phyloP scores from a whole-genome alignment of 148 eudicot genomes.

The Vaccinium corymbosum region DNA sequence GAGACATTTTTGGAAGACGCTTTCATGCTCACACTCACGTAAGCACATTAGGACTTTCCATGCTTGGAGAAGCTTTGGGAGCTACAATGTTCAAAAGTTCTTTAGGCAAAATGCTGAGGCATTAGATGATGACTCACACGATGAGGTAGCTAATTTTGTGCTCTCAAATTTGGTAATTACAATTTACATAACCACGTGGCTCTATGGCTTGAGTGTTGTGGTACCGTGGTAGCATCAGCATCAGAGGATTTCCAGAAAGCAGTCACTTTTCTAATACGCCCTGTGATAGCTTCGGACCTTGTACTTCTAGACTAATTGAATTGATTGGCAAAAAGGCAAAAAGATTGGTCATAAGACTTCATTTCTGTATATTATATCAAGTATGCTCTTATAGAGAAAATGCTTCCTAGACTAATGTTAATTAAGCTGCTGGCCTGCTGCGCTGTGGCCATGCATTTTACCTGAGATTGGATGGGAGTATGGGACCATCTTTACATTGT shows the following conservation, averaged over 20 bases:
- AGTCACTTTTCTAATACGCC: neutral
- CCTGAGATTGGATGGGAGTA: neutral
- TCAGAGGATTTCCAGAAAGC: neutral
- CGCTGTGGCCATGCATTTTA: neutral
- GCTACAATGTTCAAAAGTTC: neutral
- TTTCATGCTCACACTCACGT: neutral
- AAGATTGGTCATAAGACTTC: neutral
- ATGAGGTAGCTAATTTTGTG: neutral
- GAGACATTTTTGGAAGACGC: neutral
- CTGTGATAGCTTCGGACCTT: neutral
- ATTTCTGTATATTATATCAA: no score
- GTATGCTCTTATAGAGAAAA: neutral
- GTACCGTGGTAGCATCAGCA: neutral
- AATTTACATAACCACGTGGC: neutral
- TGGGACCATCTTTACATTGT: neutral
- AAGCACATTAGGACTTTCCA: neutral
- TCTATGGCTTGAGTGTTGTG: neutral
- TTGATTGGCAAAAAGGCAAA: neutral
- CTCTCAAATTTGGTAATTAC: neutral
- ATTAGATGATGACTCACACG: neutral
- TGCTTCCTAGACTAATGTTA: neutral
- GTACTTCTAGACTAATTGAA: neutral
- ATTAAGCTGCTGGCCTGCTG: neutral
- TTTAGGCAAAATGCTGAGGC: neutral
- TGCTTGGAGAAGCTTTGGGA: neutral